phyloP scores from a whole-genome alignment of 192 early-diverging fungal genomes.

The Podila verticillata region DNA sequence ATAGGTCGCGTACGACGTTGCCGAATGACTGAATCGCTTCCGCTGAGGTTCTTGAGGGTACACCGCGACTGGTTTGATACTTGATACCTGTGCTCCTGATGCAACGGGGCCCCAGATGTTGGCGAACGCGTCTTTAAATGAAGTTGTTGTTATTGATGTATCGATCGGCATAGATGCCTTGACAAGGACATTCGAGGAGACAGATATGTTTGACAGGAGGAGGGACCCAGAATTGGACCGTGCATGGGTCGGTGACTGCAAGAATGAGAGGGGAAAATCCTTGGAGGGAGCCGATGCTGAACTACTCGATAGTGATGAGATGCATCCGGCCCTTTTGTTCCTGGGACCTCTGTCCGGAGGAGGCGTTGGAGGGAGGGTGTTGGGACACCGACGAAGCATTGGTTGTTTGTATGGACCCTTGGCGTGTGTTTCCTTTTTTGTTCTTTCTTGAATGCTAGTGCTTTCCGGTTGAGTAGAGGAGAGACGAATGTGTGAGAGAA shows the following conservation, averaged over 20 bases:
- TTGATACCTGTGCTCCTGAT: background rate
- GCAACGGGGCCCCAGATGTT: background rate
- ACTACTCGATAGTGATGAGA: background rate
- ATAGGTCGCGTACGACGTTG: constrained; percentile 26
- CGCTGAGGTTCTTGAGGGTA: constrained; percentile 43
- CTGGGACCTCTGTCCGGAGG: background rate
- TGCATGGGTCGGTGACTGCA: constrained; percentile 36
- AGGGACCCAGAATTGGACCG: constrained; percentile 28
- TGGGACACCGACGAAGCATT: background rate
- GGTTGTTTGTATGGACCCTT: no score
- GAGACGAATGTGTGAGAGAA: background rate
- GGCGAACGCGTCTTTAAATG: background rate
- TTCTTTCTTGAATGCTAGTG: no score
- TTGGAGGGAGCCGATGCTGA: background rate
- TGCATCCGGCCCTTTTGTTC: background rate
- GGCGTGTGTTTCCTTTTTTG: no score
- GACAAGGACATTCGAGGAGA: background rate
- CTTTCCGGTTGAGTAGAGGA: background rate
- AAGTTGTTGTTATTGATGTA: no score
- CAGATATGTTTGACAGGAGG: background rate
- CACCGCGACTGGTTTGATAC: constrained; percentile 28
- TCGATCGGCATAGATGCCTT: background rate
- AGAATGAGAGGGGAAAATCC: constrained; percentile 5
- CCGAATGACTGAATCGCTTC: constrained; percentile 30
- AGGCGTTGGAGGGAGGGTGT: background rate